These are phyloP conservation scores for Trametes cinnabarina DNA, from an alignment of 768 basidiomycete genomes.

Conservation along the genomic window DNA sequence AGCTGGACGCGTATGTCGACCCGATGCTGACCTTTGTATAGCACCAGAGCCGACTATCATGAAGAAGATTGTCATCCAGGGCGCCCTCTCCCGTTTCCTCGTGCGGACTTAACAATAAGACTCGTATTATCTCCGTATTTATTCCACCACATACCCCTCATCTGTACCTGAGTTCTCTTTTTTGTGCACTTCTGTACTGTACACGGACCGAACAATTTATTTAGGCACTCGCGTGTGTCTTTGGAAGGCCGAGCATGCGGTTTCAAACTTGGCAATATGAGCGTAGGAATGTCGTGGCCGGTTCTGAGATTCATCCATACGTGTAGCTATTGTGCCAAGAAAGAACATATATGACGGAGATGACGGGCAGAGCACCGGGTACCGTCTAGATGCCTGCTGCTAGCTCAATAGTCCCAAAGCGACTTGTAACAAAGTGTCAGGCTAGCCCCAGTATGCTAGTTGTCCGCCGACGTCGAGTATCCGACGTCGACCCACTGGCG, in stretches of 20 bases:
- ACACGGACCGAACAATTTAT: neutral
- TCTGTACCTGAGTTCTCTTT: constrained; percentile 7
- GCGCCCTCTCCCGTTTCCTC: constrained; percentile 73
- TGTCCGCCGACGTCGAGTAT: constrained; percentile 39
- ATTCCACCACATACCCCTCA: constrained; percentile 5
- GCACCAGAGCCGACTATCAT: constrained; percentile 85
- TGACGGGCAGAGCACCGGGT: too few relatives aligned
- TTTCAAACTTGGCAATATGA: too few relatives aligned
- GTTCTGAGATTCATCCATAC: too few relatives aligned
- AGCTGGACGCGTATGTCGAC: neutral
- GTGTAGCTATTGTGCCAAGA: too few relatives aligned
- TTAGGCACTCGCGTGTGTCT: neutral
- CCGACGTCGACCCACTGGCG: constrained; percentile 57
- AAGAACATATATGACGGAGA: too few relatives aligned
- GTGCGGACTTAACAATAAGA: constrained; percentile 11
- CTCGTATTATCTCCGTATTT: neutral
- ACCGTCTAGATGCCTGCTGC: too few relatives aligned
- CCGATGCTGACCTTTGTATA: constrained; percentile 29
- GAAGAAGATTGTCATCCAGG: constrained; percentile 83
- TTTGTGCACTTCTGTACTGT: constrained; percentile 6
- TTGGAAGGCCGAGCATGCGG: too few relatives aligned
- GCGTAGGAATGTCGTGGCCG: too few relatives aligned
- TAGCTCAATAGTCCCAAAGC: too few relatives aligned
- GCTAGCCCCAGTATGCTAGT: neutral
- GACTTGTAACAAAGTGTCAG: too few relatives aligned